These are phyloP conservation scores for Agarophyton chilense DNA, from an alignment of 23 red algal species.

Conservation along the genomic window DNA sequence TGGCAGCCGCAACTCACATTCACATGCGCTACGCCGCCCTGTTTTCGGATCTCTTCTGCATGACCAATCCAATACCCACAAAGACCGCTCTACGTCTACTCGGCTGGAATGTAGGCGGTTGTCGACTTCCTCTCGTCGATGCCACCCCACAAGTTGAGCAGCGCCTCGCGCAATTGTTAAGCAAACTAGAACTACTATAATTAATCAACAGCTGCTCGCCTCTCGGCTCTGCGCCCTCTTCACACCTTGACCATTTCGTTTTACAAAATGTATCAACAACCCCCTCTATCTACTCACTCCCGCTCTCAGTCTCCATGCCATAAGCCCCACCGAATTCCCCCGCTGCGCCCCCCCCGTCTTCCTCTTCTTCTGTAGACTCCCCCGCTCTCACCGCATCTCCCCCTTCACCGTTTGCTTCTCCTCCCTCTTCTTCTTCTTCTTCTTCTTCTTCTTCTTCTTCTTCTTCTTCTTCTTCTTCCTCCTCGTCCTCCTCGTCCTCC, in stretches of 20 bases:
- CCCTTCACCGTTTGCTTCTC: not conserved
- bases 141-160: constrained; percentile 79
- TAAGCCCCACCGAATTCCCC: constrained; percentile 20
- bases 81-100: constrained; percentile 91
- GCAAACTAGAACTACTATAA: constrained; percentile 65
- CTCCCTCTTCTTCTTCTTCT: too few relatives aligned
- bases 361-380: constrained; percentile 39
- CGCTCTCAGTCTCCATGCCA: constrained; percentile 7
- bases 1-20: constrained; percentile 69
- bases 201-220: not conserved
- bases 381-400: not conserved
- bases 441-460: too few relatives aligned
- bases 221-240: not conserved
- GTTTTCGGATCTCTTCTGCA: constrained; percentile 94
- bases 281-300: not conserved
- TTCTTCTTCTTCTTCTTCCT: too few relatives aligned
- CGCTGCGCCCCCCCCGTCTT: not conserved
- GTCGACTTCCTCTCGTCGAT: constrained; percentile 90
- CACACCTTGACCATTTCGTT: constrained; percentile 1
- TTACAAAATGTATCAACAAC: too few relatives aligned
- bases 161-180: constrained; percentile 55
- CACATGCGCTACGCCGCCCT: constrained; percentile 84
- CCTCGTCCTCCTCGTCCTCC: too few relatives aligned
- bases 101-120: constrained; percentile 91
- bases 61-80: constrained; percentile 99